Conservation (phyloP, 2,329 filamentous ascomycete genomes). For the Stachybotrys elegans region DNA sequence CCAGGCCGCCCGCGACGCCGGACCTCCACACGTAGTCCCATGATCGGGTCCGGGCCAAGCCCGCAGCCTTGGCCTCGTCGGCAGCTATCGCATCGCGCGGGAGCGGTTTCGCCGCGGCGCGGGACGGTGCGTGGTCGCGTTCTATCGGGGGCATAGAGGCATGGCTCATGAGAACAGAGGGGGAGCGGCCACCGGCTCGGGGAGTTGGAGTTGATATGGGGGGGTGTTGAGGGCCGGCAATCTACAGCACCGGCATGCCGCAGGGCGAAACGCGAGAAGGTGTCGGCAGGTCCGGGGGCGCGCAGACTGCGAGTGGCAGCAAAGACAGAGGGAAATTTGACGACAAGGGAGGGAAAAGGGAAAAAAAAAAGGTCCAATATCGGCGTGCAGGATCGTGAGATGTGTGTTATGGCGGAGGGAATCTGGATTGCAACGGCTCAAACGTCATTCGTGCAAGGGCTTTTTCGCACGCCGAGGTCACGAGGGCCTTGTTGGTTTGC, state of each 20-base stretch:
- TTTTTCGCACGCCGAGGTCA: too few relatives aligned
- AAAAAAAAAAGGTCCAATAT: not conserved
- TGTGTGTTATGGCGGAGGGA: constrained; percentile 12
- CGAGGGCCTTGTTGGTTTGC: too few relatives aligned
- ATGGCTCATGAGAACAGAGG: constrained; percentile 52
- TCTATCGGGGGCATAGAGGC: constrained; percentile 51
- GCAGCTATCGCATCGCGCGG: constrained; percentile 40
- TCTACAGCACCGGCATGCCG: constrained; percentile 1
- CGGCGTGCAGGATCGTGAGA: not conserved
- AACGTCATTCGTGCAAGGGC: constrained; percentile 23
- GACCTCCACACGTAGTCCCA: constrained; percentile 80
- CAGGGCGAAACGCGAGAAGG: too few relatives aligned
- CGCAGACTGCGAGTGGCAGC: too few relatives aligned
- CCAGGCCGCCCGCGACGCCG: constrained; percentile 80
- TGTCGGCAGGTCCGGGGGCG: too few relatives aligned
- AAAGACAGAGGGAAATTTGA: too few relatives aligned
- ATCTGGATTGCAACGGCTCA: constrained; percentile 16
- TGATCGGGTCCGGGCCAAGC: constrained; percentile 55
- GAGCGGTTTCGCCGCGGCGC: constrained; percentile 14
- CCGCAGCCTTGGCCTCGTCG: constrained; percentile 40
- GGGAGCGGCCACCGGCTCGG: constrained; percentile 40
- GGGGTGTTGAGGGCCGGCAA: too few relatives aligned
- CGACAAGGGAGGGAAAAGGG: not conserved
- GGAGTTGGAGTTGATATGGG: constrained; percentile 4
- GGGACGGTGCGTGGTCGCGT: constrained; percentile 25